Conservation (phyloP, 768 basidiomycete species). For the Hortiboletus flavorubellus region DNA sequence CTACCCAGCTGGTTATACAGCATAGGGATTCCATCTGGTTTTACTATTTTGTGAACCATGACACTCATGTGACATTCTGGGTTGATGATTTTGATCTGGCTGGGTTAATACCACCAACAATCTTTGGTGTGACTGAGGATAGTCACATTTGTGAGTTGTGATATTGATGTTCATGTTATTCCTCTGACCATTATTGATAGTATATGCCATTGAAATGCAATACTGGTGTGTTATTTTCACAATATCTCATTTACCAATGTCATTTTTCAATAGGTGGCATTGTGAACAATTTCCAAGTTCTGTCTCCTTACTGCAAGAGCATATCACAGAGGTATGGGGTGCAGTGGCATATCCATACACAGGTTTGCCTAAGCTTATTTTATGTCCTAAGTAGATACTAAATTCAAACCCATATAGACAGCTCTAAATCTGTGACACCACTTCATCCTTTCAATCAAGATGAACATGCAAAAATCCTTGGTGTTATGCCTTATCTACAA, state of each 20-base stretch:
- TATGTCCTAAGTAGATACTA: background rate
- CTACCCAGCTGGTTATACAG: background rate
- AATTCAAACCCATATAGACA: background rate
- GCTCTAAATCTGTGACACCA: background rate
- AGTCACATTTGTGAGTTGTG: background rate
- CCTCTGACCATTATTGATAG: background rate
- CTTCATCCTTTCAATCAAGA: background rate
- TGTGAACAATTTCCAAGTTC: background rate
- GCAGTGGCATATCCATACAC: background rate
- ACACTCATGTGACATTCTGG: background rate
- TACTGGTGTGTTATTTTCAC: background rate
- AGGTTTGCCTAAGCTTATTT: background rate
- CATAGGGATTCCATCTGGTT: background rate
- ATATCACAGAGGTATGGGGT: background rate
- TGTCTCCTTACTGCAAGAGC: background rate
- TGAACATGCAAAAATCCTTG: background rate
- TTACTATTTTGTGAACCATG: constrained; percentile 1
- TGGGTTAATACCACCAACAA: background rate
- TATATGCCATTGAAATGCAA: background rate
- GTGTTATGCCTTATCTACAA: background rate
- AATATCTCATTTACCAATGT: background rate
- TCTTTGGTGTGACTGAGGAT: background rate
- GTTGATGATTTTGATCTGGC: background rate
- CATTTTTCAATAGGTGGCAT: background rate
- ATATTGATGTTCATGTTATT: background rate